phyloP scores from a whole-genome alignment of 768 basidiomycete species.

The Termitomyces sp. region DNA sequence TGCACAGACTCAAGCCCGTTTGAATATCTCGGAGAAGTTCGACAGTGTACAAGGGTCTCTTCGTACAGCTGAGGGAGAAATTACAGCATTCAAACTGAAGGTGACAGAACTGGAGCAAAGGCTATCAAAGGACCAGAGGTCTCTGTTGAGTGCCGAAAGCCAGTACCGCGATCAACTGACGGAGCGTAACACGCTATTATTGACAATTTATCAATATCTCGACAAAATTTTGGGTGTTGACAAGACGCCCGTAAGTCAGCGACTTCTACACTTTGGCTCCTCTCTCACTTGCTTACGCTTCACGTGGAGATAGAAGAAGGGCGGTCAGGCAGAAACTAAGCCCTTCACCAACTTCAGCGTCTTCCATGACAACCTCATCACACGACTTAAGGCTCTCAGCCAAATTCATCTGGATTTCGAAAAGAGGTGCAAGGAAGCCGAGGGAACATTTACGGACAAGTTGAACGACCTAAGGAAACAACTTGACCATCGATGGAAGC shows the following conservation, averaged over 20 bases:
- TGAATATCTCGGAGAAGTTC: conserved; percentile 89
- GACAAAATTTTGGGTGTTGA: conserved; percentile 91
- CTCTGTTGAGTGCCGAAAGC: conserved; percentile 62
- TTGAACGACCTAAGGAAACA: conserved; percentile 79
- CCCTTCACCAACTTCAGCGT: conserved; percentile 91
- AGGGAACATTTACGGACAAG: conserved; percentile 66
- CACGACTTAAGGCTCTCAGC: conserved; percentile 77
- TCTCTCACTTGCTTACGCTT: background rate
- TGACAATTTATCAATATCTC: conserved; percentile 93
- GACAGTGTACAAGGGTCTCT: conserved; percentile 59
- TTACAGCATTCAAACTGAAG: conserved; percentile 50
- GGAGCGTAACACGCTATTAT: conserved; percentile 84
- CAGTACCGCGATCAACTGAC: conserved; percentile 90
- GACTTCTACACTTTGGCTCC: background rate
- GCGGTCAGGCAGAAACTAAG: conserved; percentile 75
- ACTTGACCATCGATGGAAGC: conserved; percentile 83
- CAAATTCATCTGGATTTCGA: conserved; percentile 87
- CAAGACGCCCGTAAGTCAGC: conserved; percentile 64
- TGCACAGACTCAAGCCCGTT: conserved; percentile 78
- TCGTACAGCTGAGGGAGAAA: conserved; percentile 66
- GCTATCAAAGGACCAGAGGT: conserved; percentile 76
- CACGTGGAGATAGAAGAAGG: conserved; percentile 54
- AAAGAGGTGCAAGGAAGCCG: conserved; percentile 74
- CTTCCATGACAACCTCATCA: conserved; percentile 93
- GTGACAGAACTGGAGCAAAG: conserved; percentile 74